Conservation (phyloP, 768 basidiomycete species). For the Leccinum imitatum region DNA sequence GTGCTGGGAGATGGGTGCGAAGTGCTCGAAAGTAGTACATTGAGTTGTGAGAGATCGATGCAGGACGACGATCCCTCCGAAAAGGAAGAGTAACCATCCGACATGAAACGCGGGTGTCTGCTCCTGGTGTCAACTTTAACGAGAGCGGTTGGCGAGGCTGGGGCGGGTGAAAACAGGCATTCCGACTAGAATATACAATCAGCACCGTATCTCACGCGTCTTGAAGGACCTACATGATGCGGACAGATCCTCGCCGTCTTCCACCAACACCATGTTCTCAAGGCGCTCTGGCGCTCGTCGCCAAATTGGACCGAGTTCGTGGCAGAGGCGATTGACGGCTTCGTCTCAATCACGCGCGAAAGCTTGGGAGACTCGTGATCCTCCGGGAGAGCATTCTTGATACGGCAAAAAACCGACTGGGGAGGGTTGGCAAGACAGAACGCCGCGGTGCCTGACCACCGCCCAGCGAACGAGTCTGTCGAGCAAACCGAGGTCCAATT, state of each 20-base stretch:
- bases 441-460: conserved; percentile 71
- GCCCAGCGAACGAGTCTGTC: conserved; percentile 58
- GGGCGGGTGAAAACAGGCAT: conserved; percentile 66
- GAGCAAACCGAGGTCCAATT: conserved; percentile 46
- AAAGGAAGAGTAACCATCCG: conserved; percentile 62
- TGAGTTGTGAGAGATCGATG: conserved; percentile 67
- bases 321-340: conserved; percentile 66
- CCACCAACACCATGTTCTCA: conserved; percentile 63
- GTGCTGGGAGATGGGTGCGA: conserved; percentile 49
- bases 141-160: conserved; percentile 46
- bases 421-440: conserved; percentile 44
- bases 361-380: conserved; percentile 39
- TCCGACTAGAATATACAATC: conserved; percentile 34
- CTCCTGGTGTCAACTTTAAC: conserved; percentile 64
- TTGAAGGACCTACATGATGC: conserved; percentile 46
- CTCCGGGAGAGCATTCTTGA: conserved; percentile 23
- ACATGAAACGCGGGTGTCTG: conserved; percentile 65
- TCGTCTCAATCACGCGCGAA: conserved; percentile 49
- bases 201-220: neutral
- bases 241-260: conserved; percentile 60
- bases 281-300: conserved; percentile 62
- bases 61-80: conserved; percentile 77
- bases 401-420: conserved; percentile 36
- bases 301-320: conserved; percentile 60
- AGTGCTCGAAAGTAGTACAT: conserved; percentile 52